These are phyloP conservation scores for Termitomyces sp. DNA, from an alignment of 768 basidiomycete genomes.

Conservation along the genomic window DNA sequence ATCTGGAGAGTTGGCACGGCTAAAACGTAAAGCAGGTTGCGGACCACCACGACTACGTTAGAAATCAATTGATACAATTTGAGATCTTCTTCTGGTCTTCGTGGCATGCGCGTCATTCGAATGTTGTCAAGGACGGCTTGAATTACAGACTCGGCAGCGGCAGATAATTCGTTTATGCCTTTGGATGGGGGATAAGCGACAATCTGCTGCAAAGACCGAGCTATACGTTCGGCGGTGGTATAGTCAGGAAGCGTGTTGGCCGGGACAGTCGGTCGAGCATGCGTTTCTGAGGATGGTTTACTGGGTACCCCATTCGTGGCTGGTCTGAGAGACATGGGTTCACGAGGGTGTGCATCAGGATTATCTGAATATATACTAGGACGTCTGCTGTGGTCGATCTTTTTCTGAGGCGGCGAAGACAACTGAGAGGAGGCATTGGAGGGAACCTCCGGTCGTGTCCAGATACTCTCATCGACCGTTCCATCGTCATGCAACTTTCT, in stretches of 20 bases:
- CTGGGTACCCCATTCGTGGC: conserved; percentile 23
- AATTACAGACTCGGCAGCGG: conserved; percentile 55
- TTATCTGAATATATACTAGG: conserved; percentile 76
- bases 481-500: conserved; percentile 80
- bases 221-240: conserved; percentile 65
- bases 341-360: conserved; percentile 60
- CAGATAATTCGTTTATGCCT: conserved; percentile 56
- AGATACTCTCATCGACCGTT: conserved; percentile 57
- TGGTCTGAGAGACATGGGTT: conserved; percentile 23
- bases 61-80: conserved; percentile 60
- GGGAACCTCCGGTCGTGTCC: conserved; percentile 55
- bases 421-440: conserved; percentile 10
- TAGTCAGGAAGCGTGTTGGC: conserved; percentile 36
- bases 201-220: conserved; percentile 58
- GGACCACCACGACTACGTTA: conserved; percentile 60
- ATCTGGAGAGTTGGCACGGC: conserved; percentile 60
- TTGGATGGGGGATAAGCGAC: conserved; percentile 57
- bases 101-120: conserved; percentile 37
- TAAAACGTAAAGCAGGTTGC: conserved; percentile 71
- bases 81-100: conserved; percentile 50
- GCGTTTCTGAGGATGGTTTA: conserved; percentile 4
- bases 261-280: conserved; percentile 12
- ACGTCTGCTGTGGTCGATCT: conserved; percentile 32
- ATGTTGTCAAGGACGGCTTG: conserved; percentile 60
- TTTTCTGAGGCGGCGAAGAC: conserved; percentile 22